phyloP scores from a whole-genome alignment of 345 rosid species.

The Linum usitatissimum region DNA sequence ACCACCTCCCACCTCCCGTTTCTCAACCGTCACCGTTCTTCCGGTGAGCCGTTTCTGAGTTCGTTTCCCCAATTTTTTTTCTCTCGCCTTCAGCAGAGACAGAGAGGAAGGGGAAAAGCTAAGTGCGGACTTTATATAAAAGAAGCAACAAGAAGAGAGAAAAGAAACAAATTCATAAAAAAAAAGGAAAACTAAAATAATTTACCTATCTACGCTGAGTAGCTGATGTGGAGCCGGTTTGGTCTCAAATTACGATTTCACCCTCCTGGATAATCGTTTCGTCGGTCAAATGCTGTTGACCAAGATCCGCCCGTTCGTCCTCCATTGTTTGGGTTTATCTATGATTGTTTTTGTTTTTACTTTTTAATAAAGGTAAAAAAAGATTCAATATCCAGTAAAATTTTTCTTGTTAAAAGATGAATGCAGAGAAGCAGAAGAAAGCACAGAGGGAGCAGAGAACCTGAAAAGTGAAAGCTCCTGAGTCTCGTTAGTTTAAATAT shows the following conservation, averaged over 20 bases:
- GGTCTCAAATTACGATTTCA: constrained; percentile 19
- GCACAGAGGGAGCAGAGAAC: too few relatives aligned
- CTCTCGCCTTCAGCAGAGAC: constrained; percentile 14
- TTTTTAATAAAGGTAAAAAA: too few relatives aligned
- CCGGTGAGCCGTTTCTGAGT: not conserved
- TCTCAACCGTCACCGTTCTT: constrained; percentile 13
- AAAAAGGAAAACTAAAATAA: not conserved
- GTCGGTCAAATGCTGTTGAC: constrained; percentile 53
- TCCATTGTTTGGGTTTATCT: constrained; percentile 8
- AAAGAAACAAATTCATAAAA: constrained; percentile 17
- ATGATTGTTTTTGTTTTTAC: not conserved
- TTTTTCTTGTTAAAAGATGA: too few relatives aligned
- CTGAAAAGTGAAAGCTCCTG: too few relatives aligned
- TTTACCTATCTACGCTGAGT: not conserved
- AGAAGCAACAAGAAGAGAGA: constrained; percentile 13
- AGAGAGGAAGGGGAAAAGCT: constrained; percentile 18
- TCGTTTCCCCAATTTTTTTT: not conserved
- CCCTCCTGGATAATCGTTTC: constrained; percentile 20
- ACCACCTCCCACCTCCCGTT: not conserved
- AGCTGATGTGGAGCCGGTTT: not conserved
- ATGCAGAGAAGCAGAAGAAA: too few relatives aligned
- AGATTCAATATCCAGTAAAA: too few relatives aligned
- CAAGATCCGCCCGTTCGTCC: constrained; percentile 25
- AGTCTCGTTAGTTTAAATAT: too few relatives aligned
- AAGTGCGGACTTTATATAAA: constrained; percentile 27